Conservation (phyloP, 805 yeast species). For the Candida ipomoeae region DNA sequence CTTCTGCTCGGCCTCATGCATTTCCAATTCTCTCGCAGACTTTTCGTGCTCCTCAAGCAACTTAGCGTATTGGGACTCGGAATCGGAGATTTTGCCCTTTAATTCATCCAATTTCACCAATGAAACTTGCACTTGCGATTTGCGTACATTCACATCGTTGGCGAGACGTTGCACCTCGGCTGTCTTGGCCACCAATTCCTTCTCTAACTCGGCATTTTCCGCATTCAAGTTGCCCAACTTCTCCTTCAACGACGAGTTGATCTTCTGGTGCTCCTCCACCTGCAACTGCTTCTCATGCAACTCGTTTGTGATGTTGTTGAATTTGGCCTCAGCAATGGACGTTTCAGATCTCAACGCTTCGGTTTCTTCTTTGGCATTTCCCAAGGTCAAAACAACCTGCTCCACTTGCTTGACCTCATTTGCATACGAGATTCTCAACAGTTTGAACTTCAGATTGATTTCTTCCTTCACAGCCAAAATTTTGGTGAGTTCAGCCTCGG, state of each 20-base stretch:
- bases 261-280: conserved; percentile 64
- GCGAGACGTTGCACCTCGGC: conserved; percentile 57
- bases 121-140: conserved; percentile 66
- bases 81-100: conserved; percentile 25
- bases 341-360: conserved; percentile 68
- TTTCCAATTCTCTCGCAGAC: background rate
- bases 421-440: conserved; percentile 67
- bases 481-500: conserved; percentile 72
- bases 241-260: conserved; percentile 63
- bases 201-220: conserved; percentile 56
- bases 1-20: conserved; percentile 6
- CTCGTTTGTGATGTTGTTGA: conserved; percentile 64
- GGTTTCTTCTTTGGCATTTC: conserved; percentile 59
- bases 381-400: conserved; percentile 61
- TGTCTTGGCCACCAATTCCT: conserved; percentile 49
- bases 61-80: conserved; percentile 21
- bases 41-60: conserved; percentile 7
- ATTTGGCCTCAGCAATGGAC: conserved; percentile 72
- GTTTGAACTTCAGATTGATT: conserved; percentile 65
- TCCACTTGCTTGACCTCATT: conserved; percentile 73
- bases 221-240: conserved; percentile 63
- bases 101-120: conserved; percentile 45
- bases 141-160: conserved; percentile 60
- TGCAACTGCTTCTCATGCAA: conserved; percentile 56
- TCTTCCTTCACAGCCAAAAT: conserved; percentile 64